A percentile compares a stretch with the other conserved stretches of the same genome.
These are phyloP conservation scores for Phylloporus rhodoxanthus DNA, from an alignment of 768 basidiomycete genomes.

Conservation along the genomic window DNA sequence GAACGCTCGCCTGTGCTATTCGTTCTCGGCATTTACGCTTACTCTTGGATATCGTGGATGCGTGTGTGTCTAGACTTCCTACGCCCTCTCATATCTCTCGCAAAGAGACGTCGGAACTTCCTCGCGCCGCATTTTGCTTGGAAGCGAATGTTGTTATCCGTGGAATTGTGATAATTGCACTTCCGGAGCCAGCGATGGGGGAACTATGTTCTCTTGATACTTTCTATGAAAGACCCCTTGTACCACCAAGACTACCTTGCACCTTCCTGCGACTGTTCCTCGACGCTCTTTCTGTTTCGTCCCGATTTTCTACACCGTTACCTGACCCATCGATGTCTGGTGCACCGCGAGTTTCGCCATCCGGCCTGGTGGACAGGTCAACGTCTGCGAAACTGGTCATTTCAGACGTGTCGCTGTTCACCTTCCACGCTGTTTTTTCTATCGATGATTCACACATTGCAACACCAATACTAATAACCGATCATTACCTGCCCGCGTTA, in stretches of 20 bases:
- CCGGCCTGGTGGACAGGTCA: background rate
- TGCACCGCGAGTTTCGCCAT: conserved; percentile 1
- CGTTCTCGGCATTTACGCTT: conserved; percentile 52
- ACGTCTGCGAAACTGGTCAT: conserved; percentile 18
- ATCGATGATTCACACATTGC: conserved; percentile 30
- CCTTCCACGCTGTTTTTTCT: conserved; percentile 33
- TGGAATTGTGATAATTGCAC: conserved; percentile 44
- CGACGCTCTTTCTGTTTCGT: conserved; percentile 30
- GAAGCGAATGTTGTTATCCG: conserved; percentile 35
- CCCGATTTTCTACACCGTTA: conserved; percentile 8
- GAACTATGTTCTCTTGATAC: conserved; percentile 16
- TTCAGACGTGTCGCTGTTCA: conserved; percentile 54
- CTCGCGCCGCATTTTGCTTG: conserved; percentile 27
- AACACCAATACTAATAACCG: conserved; percentile 69
- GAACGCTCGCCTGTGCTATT: conserved; percentile 51
- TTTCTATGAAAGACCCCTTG: conserved; percentile 58
- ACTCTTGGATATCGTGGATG: conserved; percentile 39
- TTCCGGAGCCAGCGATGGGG: conserved; percentile 28
- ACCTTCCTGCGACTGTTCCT: conserved; percentile 53
- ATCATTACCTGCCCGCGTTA: conserved; percentile 57
- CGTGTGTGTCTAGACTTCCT: conserved; percentile 24
- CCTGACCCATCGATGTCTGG: conserved; percentile 4
- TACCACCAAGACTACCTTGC: conserved; percentile 44
- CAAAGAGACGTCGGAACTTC: conserved; percentile 10
- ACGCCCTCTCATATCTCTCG: conserved; percentile 10